Base-by-base conservation (phyloP, 495 filamentous ascomycete genomes). In the Hypoxylon fuscum region DNA sequence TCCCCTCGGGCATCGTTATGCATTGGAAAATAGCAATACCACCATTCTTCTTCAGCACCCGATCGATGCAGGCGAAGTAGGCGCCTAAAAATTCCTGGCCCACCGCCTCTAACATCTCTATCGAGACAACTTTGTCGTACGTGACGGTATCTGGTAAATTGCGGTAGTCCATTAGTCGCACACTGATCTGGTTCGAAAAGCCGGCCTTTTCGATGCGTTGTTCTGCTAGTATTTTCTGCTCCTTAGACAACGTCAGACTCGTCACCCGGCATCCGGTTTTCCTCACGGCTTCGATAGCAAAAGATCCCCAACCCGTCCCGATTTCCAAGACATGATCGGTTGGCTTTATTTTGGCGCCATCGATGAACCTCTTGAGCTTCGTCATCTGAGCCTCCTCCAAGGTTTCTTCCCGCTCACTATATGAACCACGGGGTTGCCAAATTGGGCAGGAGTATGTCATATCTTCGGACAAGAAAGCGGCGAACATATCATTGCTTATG, bases 401-500 rank as follows among this genome's bases (percentile, higher is more conserved):
- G 6, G 75, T 77, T 59, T 91, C 86, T 38, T 78, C 71, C 1
- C 61, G 51, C 12, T 42, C 68, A 59, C 41, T 67, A 55, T 9
- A 72, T 38, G 53, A 34, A 10, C 3, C 49, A 47, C 72, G 47
- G 32, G 40, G 76, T 68, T 58, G 64, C 87, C 88, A 90, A 45
- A 90, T 88, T 0, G 87, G 85, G 61, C 88, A 90, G 2, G 86
- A 89, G 64, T 91, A 92, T 9, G 88, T 91, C 87, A 92, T 89
- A 59, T 91, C 89, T 3, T 79, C 72, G 0, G 88, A 90, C 20
- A 92, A 77, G 51, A 91, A 91, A 2, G 87, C 85, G 6, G 86
- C 80, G 59, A 92, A 91, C 79, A 91, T 86, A 20, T 83, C 81
- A 69, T 92, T 91, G 62, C 84, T 86, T 52, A 90, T 88, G 69